Base-by-base conservation (phyloP, 2,329 filamentous ascomycete species). In the Aspergillus sp. region DNA sequence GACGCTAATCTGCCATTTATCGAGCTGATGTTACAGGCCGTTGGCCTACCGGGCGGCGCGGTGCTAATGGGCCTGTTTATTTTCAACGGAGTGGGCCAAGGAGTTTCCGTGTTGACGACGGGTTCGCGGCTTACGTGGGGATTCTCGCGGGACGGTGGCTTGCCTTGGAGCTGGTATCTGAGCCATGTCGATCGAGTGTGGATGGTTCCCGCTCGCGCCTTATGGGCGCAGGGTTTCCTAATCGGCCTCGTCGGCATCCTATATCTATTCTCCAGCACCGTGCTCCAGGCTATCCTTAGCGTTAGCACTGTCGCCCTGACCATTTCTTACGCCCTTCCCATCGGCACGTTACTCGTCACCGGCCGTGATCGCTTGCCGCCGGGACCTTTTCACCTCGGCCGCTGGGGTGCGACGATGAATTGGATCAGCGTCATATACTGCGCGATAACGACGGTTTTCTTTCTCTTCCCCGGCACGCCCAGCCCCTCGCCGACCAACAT, bases 271-370 rank as follows among this genome's bases (percentile, higher is more conserved):
- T 61, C 71, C 28, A 63, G 61, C 29, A 71, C 70, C 0, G 70
- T 73, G 0, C 61, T 75, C 10, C 57, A 68, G 24, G 71, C 71
- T 11, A 68, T 74, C 29, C 53, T 74, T 13, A 69, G 67, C 40
- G 71, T 74, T 39, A 71, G 69, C 54, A 74, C 70, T 8, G 73
- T 74, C 34, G 69, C 70, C 1, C 57, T 74, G 1, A 74, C 70
- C 2, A 61, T 74, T 2, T 74, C 64, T 4, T 68, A 67, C 45
- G 62, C 52, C 4, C 53, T 74, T 49, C 71, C 71, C 4, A 73
- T 75, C 27, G 16, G 63, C 2, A 59, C 60, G 0, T 55, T 75
- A 0, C 53, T 74, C 13, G 33, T 64, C 3, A 63, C 61, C 3
- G 74, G 74, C 5, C 68, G 73, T 8, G 68, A 73, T 28, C 68